A percentile compares a stretch with the other conserved stretches of the same genome.
Conservation (phyloP, 2,329 filamentous ascomycete genomes). For the Diaporthe australafricana region DNA sequence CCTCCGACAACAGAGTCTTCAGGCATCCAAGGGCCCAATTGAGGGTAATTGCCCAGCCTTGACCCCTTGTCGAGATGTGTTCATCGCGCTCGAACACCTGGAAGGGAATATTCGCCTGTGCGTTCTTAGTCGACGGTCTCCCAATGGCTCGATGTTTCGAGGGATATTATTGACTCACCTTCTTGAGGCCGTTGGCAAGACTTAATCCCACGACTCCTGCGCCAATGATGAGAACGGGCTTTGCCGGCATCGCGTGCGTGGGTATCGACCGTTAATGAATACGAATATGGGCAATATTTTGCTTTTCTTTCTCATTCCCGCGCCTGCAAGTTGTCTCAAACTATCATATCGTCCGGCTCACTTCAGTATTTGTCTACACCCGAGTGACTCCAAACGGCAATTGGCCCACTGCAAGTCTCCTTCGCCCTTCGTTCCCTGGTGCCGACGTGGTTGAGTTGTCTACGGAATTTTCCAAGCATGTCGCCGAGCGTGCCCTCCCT, state of each 20-base stretch:
- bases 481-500: neutral
- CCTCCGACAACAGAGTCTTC: conserved; percentile 5
- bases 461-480: neutral
- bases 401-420: neutral
- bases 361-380: neutral
- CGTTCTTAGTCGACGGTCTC: neutral
- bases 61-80: conserved; percentile 36
- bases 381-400: neutral
- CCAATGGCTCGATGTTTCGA: neutral
- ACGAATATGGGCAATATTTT: neutral
- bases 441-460: neutral
- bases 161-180: conserved; percentile 33
- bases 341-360: neutral
- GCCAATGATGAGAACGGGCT: conserved; percentile 50
- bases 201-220: conserved; percentile 52
- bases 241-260: neutral
- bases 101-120: neutral
- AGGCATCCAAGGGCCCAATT: conserved; percentile 63
- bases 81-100: conserved; percentile 8
- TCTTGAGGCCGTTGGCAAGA: conserved; percentile 51
- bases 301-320: neutral
- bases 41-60: conserved; percentile 71
- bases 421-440: neutral
- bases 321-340: too few relatives aligned
- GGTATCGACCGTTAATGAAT: neutral